These are phyloP conservation scores for Euphrasia arctica DNA, from an alignment of 305 asterid genomes.

Conservation along the genomic window DNA sequence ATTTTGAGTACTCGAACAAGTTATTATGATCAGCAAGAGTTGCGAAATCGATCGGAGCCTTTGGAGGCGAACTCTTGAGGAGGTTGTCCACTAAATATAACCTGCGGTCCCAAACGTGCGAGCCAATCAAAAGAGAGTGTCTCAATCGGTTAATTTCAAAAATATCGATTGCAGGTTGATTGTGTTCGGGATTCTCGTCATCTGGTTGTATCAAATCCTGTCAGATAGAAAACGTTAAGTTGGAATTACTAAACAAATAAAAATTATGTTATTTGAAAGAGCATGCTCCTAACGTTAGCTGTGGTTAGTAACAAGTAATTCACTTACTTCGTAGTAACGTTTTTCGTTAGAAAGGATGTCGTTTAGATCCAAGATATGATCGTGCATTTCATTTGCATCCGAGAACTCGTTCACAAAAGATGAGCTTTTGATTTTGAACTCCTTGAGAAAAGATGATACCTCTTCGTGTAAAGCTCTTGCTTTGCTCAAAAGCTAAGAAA, in stretches of 20 bases:
- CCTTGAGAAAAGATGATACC: conserved; percentile 54
- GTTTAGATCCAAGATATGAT: conserved; percentile 50
- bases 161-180: conserved; percentile 48
- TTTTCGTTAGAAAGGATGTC: conserved; percentile 57
- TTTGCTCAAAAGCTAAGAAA: conserved; percentile 59
- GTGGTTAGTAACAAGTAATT: too few species aligned
- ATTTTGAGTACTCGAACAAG: conserved; percentile 30
- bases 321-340: conserved; percentile 53
- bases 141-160: conserved; percentile 77
- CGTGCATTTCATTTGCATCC: conserved; percentile 48
- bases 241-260: background rate
- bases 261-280: background rate
- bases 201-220: conserved; percentile 44
- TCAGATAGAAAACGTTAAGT: conserved; percentile 23
- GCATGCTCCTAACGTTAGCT: too few species aligned
- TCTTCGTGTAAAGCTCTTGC: conserved; percentile 59
- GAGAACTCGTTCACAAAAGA: conserved; percentile 45
- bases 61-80: conserved; percentile 46
- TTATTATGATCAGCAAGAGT: conserved; percentile 24
- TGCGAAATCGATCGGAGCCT: conserved; percentile 35
- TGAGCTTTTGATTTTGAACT: conserved; percentile 44
- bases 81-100: conserved; percentile 56
- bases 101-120: conserved; percentile 71
- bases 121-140: conserved; percentile 60
- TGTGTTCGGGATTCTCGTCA: conserved; percentile 27